Evolutionary conservation across 2,329 filamentous ascomycete genomes (phyloP), one percentile per base, ranked within the genome.

Genomic region (Pezicula neosporulosa): DNA sequence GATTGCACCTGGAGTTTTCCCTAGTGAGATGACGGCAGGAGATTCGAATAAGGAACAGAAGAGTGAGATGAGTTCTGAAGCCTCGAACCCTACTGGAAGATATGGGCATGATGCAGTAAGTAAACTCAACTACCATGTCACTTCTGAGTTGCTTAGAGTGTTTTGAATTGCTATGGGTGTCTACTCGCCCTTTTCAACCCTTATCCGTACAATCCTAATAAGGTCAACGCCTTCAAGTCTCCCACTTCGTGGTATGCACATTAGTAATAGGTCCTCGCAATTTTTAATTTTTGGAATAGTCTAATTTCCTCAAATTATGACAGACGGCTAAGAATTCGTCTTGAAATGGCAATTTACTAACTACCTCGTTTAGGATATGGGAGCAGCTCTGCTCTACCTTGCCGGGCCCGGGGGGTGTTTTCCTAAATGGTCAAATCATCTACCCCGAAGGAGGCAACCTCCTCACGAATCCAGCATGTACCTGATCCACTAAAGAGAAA

Each of bases 381-480:
- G 71, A 6, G 73, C 73, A 1, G 74, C 72, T 1, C 71, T 78
- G 8, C 61, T 80, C 44, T 72, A 78, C 56, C 62, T 79, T 38
- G 75, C 76, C 36, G 73, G 77, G 0, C 72, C 68, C 68, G 35
- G 76, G 75, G 21, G 76, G 76, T 4, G 55, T 74, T 1, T 79
- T 78, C 56, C 74, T 77, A 52, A 79, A 79, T 30, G 73, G 77
- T 47, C 76, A 80, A 60, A 72, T 77, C 24, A 49, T 80, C 43
- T 75, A 74, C 53, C 75, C 75, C 12, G 75, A 78, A 58, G 76
- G 75, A 41, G 66, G 66, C 60, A 42, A 53, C 3, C 18, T 42
- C 3, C 24, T 19, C 10, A 19, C 39, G 18, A 21, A 18, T 18
- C 18, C 39, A 18, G 39, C 18, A 24, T 24, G 39, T 42, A 42